phyloP scores from a whole-genome alignment of 768 basidiomycete species.

The Mycena rebaudengoi region DNA sequence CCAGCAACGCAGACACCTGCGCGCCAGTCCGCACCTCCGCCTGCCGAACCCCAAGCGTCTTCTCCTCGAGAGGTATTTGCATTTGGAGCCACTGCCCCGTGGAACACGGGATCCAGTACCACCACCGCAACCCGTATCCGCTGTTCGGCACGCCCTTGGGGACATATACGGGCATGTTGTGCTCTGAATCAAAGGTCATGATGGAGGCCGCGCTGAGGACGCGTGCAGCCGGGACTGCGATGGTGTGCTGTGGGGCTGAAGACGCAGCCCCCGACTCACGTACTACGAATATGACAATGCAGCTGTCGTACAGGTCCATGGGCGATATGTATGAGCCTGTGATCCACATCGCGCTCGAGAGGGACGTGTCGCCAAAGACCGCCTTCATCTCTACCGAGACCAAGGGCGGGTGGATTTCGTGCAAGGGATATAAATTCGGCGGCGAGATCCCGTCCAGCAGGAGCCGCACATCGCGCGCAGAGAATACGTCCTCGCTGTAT shows the following conservation, averaged over 20 bases:
- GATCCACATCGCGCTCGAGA: slow-evolving; percentile 35
- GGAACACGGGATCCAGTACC: slow-evolving; percentile 1
- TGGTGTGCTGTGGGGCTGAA: not conserved
- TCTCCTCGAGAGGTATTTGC: too few species aligned
- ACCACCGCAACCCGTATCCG: not conserved
- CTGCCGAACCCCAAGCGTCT: not conserved
- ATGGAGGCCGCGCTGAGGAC: slow-evolving; percentile 12
- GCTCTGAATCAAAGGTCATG: not conserved
- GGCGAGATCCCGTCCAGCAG: not conserved
- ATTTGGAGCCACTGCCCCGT: too few species aligned
- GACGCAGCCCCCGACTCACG: not conserved
- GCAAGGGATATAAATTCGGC: slow-evolving; percentile 4
- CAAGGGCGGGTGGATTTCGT: not conserved
- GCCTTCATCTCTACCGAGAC: slow-evolving; percentile 24
- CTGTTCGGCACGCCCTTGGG: not conserved
- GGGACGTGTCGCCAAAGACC: slow-evolving; percentile 34
- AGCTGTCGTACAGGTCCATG: slow-evolving; percentile 38
- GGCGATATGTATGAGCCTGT: slow-evolving; percentile 24
- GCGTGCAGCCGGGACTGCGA: slow-evolving; percentile 30
- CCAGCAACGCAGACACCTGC: not conserved
- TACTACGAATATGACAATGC: slow-evolving; percentile 30
- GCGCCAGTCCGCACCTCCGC: not conserved
- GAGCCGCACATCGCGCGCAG: not conserved
- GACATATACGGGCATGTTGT: not conserved
- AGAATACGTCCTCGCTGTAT: slow-evolving; percentile 22